phyloP scores from a whole-genome alignment of 1,284 basidiomycete species.

The Boletus smithii region DNA sequence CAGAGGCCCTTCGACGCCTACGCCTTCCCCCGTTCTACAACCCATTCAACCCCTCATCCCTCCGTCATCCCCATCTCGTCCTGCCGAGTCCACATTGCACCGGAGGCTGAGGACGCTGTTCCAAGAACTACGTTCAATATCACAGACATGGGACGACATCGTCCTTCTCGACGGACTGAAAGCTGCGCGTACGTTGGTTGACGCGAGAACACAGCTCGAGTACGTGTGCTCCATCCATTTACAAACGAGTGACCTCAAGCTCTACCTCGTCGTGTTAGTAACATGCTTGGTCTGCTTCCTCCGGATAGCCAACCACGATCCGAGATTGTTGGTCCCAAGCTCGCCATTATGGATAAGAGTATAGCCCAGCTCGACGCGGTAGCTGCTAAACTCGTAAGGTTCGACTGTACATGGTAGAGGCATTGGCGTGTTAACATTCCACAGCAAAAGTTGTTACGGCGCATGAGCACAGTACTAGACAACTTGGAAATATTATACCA shows the following conservation, averaged over 20 bases:
- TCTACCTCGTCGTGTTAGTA: conserved; percentile 40
- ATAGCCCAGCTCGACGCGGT: conserved; percentile 59
- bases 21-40: conserved; percentile 56
- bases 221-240: conserved; percentile 36
- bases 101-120: conserved; percentile 62
- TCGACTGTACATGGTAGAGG: background rate
- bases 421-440: background rate
- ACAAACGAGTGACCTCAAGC: background rate
- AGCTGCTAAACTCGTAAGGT: conserved; percentile 58
- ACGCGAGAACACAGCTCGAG: conserved; percentile 76
- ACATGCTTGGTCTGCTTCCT: conserved; percentile 55
- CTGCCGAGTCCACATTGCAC: conserved; percentile 66
- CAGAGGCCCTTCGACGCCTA: conserved; percentile 70
- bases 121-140: conserved; percentile 56
- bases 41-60: conserved; percentile 36
- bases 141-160: conserved; percentile 74
- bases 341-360: conserved; percentile 62
- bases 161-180: conserved; percentile 72
- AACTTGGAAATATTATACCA: conserved; percentile 57
- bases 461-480: conserved; percentile 59
- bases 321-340: conserved; percentile 57
- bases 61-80: conserved; percentile 51
- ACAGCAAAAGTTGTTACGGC: conserved; percentile 67
- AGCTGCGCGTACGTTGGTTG: conserved; percentile 59
- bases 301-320: conserved; percentile 50